Conservation (phyloP, 306 rosid species). For the Crotalaria pallida region DNA sequence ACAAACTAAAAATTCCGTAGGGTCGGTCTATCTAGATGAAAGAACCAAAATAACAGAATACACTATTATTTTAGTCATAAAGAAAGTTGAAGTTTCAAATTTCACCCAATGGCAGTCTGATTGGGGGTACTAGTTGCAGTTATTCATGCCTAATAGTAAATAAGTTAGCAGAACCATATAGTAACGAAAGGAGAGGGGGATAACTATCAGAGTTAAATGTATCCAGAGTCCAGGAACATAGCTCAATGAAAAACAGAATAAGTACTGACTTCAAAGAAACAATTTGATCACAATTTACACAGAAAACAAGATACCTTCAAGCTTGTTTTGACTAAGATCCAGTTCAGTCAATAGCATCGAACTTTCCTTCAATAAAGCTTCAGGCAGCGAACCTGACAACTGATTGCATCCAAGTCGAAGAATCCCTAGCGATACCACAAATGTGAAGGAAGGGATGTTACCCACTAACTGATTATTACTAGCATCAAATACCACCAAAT, state of each 20-base stretch:
- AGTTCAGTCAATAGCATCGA: conserved; percentile 71
- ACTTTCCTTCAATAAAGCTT: conserved; percentile 61
- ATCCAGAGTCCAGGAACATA: not conserved
- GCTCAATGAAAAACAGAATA: not conserved
- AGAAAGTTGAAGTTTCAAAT: too few relatives aligned
- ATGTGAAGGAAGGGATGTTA: conserved; percentile 56
- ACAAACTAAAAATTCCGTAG: not conserved
- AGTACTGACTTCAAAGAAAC: not conserved
- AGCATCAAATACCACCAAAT: conserved; percentile 77
- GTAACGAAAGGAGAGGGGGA: not conserved
- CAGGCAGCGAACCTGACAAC: conserved; percentile 58
- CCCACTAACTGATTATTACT: conserved; percentile 61
- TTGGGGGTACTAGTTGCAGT: not conserved
- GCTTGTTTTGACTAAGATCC: conserved; percentile 69
- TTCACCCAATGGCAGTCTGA: too few relatives aligned
- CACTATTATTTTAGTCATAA: too few relatives aligned
- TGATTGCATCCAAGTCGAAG: conserved; percentile 63
- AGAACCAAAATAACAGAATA: not conserved
- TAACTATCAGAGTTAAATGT: not conserved
- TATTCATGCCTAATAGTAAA: not conserved
- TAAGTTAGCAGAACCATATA: not conserved
- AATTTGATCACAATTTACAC: not conserved
- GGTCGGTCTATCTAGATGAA: not conserved
- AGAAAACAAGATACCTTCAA: conserved; percentile 48
- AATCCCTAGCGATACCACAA: conserved; percentile 62